These are phyloP conservation scores for Ceratorhiza oryzae-sativae DNA, from an alignment of 1,284 basidiomycete genomes.

Conservation along the genomic window DNA sequence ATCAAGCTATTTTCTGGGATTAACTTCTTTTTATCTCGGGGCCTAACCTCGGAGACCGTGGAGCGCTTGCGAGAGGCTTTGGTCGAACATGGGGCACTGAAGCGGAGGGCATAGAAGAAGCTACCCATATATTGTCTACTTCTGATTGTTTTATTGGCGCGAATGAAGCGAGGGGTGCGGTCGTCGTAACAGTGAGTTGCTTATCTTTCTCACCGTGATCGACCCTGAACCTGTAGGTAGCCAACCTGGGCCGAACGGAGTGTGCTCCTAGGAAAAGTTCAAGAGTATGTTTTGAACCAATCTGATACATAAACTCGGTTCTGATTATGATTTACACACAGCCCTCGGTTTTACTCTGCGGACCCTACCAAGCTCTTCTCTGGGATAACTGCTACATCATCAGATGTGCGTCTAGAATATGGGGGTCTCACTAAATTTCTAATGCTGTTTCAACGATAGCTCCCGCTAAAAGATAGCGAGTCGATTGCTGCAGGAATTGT, in stretches of 20 bases:
- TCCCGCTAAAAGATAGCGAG: constrained; percentile 70
- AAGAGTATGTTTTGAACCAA: constrained; percentile 11
- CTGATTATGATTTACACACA: constrained; percentile 44
- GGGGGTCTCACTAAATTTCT: background rate
- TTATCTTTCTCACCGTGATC: background rate
- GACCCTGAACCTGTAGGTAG: constrained; percentile 7
- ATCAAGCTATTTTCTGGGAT: constrained; percentile 13
- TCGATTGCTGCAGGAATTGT: constrained; percentile 74
- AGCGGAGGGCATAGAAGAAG: background rate
- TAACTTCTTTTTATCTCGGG: constrained; percentile 32
- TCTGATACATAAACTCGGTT: background rate
- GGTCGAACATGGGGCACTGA: constrained; percentile 29
- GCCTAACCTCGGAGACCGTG: background rate
- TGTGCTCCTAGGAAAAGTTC: constrained; percentile 15
- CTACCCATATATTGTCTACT: constrained; percentile 29
- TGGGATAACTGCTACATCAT: constrained; percentile 73
- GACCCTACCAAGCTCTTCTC: constrained; percentile 83
- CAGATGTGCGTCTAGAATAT: constrained; percentile 59
- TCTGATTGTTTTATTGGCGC: constrained; percentile 33
- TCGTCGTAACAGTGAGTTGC: constrained; percentile 22
- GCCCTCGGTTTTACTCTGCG: constrained; percentile 71
- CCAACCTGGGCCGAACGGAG: constrained; percentile 34
- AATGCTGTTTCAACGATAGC: constrained; percentile 49
- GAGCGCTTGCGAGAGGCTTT: constrained; percentile 20
- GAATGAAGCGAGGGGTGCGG: background rate